Evolutionary conservation across 2,329 filamentous ascomycete species (phyloP), one percentile per base, ranked within the genome.

Genomic region (Fusarium papillatum): DNA sequence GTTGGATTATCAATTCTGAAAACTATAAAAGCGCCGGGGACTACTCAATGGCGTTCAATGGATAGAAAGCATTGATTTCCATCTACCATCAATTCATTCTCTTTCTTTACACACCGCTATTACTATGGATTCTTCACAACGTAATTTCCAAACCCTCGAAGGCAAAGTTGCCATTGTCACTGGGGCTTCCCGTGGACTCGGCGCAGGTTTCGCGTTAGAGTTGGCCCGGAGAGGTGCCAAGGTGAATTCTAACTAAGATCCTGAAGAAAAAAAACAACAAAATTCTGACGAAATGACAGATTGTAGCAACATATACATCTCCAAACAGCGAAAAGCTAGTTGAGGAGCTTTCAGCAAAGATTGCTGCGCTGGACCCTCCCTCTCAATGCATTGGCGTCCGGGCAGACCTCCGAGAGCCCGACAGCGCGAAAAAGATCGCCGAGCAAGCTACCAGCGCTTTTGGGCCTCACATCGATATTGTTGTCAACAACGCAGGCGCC

Each of bases 271-370:
- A 36, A 17, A 50, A 26, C 7, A 26, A 50, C 5, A 17, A 6
- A 11, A n/a, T 11, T 19, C 62, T 53, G 9, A 64, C 17, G 19
- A 13, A 17, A 22, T 4, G 1, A 0, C 9, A 75, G 73, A 26
- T 75, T 14, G 24, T 74, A 26, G 73, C 66, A 11, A 76, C 73
- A n/a, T 76, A 75, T 11, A 76, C 73, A 26, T 76, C 73, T 4
- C 38, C 66, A 2, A 59, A 22, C 3, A 75, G 73, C 5, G 63
- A 74, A 19, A 68, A 29, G 22, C 63, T 76, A 0, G 26, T 74
- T 7, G 63, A 67, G 1, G 66, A 71, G 6, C 17, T 75, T 17
- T 65, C 66, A 3, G 41, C 64, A 1, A 76, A n/a, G 26, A 71
- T 76, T 7, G 22, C 60, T 11, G 65, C 63, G 2, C 63, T 75